Percentiles rank a stretch among this genome's conserved stretches.
Evolutionary conservation across 306 rosid species (phyloP).

Genomic region (Fragaria iinumae): DNA sequence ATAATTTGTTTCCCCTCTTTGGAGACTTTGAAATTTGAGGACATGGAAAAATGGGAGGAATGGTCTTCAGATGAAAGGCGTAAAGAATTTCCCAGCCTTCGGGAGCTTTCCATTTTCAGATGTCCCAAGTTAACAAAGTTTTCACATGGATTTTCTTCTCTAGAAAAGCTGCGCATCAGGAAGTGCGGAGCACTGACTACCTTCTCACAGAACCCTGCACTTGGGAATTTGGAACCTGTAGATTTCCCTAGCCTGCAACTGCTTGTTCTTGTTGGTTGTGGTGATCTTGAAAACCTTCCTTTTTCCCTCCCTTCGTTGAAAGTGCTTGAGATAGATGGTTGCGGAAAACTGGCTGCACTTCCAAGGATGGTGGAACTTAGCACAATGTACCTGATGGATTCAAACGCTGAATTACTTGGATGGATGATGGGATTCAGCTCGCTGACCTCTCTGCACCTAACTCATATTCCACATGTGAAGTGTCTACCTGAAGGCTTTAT

Average conservation of each 20-base stretch:
- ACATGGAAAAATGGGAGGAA: slow-evolving; percentile 29
- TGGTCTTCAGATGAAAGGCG: slow-evolving; percentile 24
- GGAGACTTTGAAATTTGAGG: slow-evolving; percentile 22
- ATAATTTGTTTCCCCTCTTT: slow-evolving; percentile 16
- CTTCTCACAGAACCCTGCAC: background rate
- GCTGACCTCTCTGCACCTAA: background rate
- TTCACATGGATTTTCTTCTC: background rate
- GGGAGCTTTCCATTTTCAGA: slow-evolving; percentile 14
- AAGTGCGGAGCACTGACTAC: slow-evolving; percentile 1
- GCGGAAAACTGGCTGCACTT: slow-evolving; percentile 10
- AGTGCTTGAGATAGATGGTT: background rate
- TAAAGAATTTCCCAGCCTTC: slow-evolving; percentile 22
- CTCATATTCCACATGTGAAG: background rate
- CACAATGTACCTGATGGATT: background rate
- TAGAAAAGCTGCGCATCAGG: slow-evolving; percentile 1
- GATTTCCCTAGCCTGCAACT: background rate
- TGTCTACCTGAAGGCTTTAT: slow-evolving; percentile 7
- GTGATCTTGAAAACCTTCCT: slow-evolving; percentile 15
- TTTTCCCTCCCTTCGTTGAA: background rate
- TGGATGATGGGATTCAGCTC: slow-evolving; percentile 4
- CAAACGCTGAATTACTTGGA: slow-evolving; percentile 12
- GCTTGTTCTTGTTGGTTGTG: slow-evolving; percentile 5
- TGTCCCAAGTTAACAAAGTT: slow-evolving; percentile 10
- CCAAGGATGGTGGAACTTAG: slow-evolving; percentile 6
- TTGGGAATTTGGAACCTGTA: slow-evolving; percentile 1